Base-by-base conservation (phyloP, 164 flowering plant genomes). In the Taxillus chinensis region DNA sequence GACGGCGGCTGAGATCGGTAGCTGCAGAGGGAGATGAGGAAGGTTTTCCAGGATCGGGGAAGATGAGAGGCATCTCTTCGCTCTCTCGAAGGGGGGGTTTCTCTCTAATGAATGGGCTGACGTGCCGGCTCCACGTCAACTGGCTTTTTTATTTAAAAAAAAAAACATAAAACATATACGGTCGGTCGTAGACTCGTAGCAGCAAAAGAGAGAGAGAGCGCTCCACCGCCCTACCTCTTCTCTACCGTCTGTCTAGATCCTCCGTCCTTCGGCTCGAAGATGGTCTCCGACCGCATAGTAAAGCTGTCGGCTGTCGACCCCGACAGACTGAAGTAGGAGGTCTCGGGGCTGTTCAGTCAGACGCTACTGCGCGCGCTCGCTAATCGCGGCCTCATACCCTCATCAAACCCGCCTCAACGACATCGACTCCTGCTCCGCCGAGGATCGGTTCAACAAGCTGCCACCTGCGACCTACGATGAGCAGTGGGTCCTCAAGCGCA, bases 341-440 rank as follows among this genome's bases (percentile, higher is more conserved):
- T 95, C 52, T 43, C 81, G 3, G 99, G 97, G 0, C 83, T 93
- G 39, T 38, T 91, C 0, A 97, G 97, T 27, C 92, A 90, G 39
- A 90, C 97, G 5, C 89, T 93, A 0, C 80, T 93, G 58, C 82
- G 76, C 59, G 91, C 97, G 1, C 74, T 90, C 3, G 38, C 81
- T n/a, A 86, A 90, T 72, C 57, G 55, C 53, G 90, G 91, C 38
- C 65, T 93, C 53, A 89, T 93, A 52, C 97, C 99, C 3, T 97
- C 78, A 0, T 89, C 99, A 4, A 96, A 93, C n/a, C 68, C 77
- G 97, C n/a, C 76, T 84, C 6, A 97, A 93, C 56, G 97, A 90
- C 15, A 89, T 93, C 75, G 99, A 87, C 55, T 97, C 99, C 46
- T 93, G 99, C 76, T 89, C 97, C 9, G 85, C 99, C 17, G 96